These are phyloP conservation scores for Vararia minispora DNA, from an alignment of 768 basidiomycete species.

Conservation along the genomic window DNA sequence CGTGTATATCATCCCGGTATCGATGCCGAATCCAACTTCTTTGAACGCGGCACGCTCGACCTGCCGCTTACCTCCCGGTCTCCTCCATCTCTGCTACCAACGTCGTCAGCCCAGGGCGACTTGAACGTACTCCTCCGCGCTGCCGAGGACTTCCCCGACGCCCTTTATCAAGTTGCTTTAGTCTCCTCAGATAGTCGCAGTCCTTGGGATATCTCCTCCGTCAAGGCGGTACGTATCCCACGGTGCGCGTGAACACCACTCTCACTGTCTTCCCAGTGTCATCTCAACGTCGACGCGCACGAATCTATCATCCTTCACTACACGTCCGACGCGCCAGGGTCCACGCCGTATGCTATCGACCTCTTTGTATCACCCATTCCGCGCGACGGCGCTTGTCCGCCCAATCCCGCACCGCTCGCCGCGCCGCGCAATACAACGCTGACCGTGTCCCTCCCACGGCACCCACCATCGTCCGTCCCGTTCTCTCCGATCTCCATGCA, in stretches of 20 bases:
- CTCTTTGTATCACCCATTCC: slow-evolving; percentile 62
- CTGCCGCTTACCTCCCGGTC: slow-evolving; percentile 19
- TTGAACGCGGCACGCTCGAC: slow-evolving; percentile 30
- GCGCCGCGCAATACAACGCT: slow-evolving; percentile 41
- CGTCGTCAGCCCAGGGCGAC: slow-evolving; percentile 35
- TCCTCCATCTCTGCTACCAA: slow-evolving; percentile 28
- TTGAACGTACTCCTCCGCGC: slow-evolving; percentile 30
- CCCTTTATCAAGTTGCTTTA: slow-evolving; percentile 67
- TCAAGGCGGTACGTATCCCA: slow-evolving; percentile 40
- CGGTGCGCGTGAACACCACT: slow-evolving; percentile 3
- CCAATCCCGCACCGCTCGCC: slow-evolving; percentile 2
- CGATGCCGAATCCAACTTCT: slow-evolving; percentile 24
- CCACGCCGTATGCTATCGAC: slow-evolving; percentile 52
- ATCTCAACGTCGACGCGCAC: slow-evolving; percentile 40
- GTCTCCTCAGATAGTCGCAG: slow-evolving; percentile 31
- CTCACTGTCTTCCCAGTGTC: slow-evolving; percentile 39
- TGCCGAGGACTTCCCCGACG: slow-evolving; percentile 25
- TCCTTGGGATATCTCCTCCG: slow-evolving; percentile 50
- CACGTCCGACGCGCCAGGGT: slow-evolving; percentile 23
- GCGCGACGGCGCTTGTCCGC: slow-evolving; percentile 57
- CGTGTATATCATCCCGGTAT: slow-evolving; percentile 39
- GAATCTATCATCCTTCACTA: slow-evolving; percentile 52
- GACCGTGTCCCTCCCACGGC: slow-evolving; percentile 29
- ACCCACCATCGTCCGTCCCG: slow-evolving; percentile 46
- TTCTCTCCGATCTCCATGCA: neutral